Evolutionary conservation across 2,329 filamentous ascomycete genomes (phyloP).

Genomic region (Hypoxylon sp.): DNA sequence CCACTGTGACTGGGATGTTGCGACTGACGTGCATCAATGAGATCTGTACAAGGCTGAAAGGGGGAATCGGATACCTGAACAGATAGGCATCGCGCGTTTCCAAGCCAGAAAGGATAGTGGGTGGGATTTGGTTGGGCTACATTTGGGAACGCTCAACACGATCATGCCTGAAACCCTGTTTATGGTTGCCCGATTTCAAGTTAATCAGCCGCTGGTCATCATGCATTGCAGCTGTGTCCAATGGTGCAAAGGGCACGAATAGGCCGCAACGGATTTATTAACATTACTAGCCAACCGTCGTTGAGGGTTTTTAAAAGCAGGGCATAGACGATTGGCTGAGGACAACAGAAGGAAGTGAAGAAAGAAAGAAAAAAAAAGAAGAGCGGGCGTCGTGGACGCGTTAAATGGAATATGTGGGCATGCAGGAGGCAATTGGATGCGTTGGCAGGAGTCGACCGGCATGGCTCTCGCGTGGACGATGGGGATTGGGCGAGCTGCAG

Average conservation of each 20-base stretch:
- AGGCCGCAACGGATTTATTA: slow-evolving; percentile 37
- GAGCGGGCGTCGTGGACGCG: slow-evolving; percentile 40
- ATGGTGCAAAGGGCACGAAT: slow-evolving; percentile 35
- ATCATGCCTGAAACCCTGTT: slow-evolving; percentile 40
- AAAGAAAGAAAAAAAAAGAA: slow-evolving; percentile 24
- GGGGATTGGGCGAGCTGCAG: slow-evolving; percentile 53
- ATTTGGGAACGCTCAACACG: slow-evolving; percentile 39
- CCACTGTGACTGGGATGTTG: slow-evolving; percentile 45
- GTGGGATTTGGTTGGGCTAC: slow-evolving; percentile 44
- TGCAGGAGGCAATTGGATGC: slow-evolving; percentile 48
- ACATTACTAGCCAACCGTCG: slow-evolving; percentile 32
- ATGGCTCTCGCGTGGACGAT: slow-evolving; percentile 52
- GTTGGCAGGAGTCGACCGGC: slow-evolving; percentile 45
- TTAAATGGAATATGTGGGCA: slow-evolving; percentile 46
- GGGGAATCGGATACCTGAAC: slow-evolving; percentile 47
- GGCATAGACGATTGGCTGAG: slow-evolving; percentile 36
- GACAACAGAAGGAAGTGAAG: slow-evolving; percentile 15
- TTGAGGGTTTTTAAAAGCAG: slow-evolving; percentile 13
- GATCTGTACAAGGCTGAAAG: slow-evolving; percentile 55
- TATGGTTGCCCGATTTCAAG: slow-evolving; percentile 39
- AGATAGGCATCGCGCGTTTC: slow-evolving; percentile 44
- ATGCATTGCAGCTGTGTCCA: slow-evolving; percentile 44
- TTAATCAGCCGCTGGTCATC: slow-evolving; percentile 48
- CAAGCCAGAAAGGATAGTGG: slow-evolving; percentile 38
- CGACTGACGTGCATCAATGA: slow-evolving; percentile 53